These are phyloP conservation scores for Diophrys sp. DNA, from an alignment of 73 alveolate species.

Conservation along the genomic window DNA sequence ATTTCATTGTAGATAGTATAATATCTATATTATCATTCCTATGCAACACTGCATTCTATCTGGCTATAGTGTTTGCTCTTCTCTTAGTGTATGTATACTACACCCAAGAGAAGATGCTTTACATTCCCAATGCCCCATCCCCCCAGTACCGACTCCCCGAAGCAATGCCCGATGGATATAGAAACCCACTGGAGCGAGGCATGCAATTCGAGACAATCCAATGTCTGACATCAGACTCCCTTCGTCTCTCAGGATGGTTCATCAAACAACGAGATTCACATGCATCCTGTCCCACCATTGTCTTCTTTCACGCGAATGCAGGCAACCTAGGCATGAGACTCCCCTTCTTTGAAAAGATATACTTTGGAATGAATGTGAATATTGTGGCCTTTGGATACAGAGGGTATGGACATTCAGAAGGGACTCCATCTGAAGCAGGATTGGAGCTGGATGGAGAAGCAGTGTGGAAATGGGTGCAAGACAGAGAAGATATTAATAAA, in stretches of 20 bases:
- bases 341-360: constrained; percentile 62
- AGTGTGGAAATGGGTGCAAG: constrained; percentile 53
- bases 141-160: constrained; percentile 47
- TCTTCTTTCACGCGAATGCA: constrained; percentile 97
- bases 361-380: constrained; percentile 66
- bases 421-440: constrained; percentile 94
- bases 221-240: constrained; percentile 44
- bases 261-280: constrained; percentile 31
- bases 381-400: constrained; percentile 90
- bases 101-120: constrained; percentile 47
- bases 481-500: constrained; percentile 62
- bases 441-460: constrained; percentile 86
- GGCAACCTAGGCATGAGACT: constrained; percentile 88
- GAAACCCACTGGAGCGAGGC: constrained; percentile 67
- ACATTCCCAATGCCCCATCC: constrained; percentile 54
- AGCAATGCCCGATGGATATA: constrained; percentile 54
- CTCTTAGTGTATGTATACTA: neutral
- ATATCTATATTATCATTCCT: too few species aligned
- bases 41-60: neutral
- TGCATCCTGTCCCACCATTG: constrained; percentile 39
- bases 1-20: neutral
- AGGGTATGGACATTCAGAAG: constrained; percentile 96
- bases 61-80: neutral
- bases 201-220: constrained; percentile 63
- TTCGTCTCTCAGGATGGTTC: constrained; percentile 67